Percentiles rank a stretch among this genome's conserved stretches.
phyloP scores from a whole-genome alignment of 129 eudicot genomes.

The Daucus carota region DH1_v3.0 NC_030385.2:41669501-41670000 shows the following conservation, averaged over 20 bases:
- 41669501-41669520: neutral
- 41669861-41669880: neutral
- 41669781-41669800: neutral
- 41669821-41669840: no score
- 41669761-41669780: neutral
- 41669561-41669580: neutral
- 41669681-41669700: neutral
- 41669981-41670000: neutral
- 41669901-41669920: neutral
- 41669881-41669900: neutral
- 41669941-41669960: neutral
- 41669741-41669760: neutral
- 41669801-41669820: neutral
- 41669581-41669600: neutral
- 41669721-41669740: neutral
- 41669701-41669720: neutral
- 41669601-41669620: neutral
- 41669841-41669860: neutral
- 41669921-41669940: neutral
- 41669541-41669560: neutral
- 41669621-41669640: no score
- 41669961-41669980: neutral
- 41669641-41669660: neutral
- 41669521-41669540: neutral
- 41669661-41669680: neutral